These are phyloP conservation scores for Beta vulgaris DNA, from an alignment of 148 eudicot species.

Conservation along the genomic window DNA sequence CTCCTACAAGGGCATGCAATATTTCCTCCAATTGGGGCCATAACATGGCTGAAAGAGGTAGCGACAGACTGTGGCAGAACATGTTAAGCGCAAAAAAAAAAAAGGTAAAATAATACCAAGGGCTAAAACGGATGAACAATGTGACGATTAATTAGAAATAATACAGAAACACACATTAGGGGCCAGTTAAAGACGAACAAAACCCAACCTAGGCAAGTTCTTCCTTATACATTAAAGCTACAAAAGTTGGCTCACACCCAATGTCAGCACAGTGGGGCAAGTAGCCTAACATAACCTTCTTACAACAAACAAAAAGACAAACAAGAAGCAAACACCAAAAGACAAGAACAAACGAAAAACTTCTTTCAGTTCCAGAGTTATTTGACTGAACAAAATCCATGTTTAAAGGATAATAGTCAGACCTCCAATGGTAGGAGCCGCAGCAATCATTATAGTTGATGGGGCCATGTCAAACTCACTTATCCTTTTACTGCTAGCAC, in stretches of 20 bases:
- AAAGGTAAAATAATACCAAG: not conserved
- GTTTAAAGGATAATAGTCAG: constrained; percentile 27
- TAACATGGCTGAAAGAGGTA: constrained; percentile 86
- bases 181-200: constrained; percentile 83
- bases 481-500: constrained; percentile 76
- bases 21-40: constrained; percentile 91
- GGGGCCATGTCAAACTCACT: constrained; percentile 99
- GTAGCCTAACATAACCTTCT: constrained; percentile 97
- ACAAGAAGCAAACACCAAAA: constrained; percentile 95
- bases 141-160: constrained; percentile 8
- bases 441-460: constrained; percentile 74
- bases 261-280: constrained; percentile 97
- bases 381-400: constrained; percentile 43
- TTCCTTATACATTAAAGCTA: constrained; percentile 91
- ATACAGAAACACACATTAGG: constrained; percentile 65
- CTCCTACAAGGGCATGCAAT: constrained; percentile 90
- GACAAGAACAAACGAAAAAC: constrained; percentile 78
- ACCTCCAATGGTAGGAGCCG: constrained; percentile 66
- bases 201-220: constrained; percentile 87
- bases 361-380: constrained; percentile 71
- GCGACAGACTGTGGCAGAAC: constrained; percentile 74
- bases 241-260: constrained; percentile 99
- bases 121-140: not conserved
- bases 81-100: not conserved
- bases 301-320: constrained; percentile 79